Evolutionary conservation across 805 yeast genomes (phyloP), one percentile per base, ranked within the genome.

Genomic region (Starmerella sp.): DNA sequence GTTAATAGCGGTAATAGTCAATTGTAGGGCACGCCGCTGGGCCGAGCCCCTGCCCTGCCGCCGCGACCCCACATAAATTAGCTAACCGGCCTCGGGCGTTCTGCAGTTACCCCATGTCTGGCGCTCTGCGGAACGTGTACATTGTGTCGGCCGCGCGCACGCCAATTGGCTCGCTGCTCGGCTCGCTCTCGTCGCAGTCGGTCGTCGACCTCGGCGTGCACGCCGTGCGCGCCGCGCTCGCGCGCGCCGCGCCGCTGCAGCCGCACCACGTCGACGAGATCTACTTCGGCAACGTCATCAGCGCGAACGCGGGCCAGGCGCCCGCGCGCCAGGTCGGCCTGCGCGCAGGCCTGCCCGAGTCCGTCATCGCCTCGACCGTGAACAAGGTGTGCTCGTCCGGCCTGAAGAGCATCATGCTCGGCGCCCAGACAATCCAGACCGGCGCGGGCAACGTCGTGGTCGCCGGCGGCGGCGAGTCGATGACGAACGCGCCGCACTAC

Each of bases 361-460:
- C 80, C 58, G 82, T 87, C 53, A 84, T 88, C 48, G 95, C 96
- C 56, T 80, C 96, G 53, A 85, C 97, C 41, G 78, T 91, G 62
- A 93, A 93, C 80, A 91, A 91, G 75, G 97, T 93, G 55, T 93
- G 98, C 76, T 95, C 98, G 43, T 86, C 96, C 11, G 97, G 96
- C 63, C 74, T 90, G 81, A 91, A 93, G 74, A 80, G 97, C 45
- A 81, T 89, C 65, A 88, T 90, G 65, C 72, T 86, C 57, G 98
- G 86, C 59, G 89, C 97, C 42, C 97, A 90, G 74, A 75, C 90
- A 52, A 90, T 91, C 64, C 71, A 85, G 67, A 79, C 93, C 61
- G 97, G 97, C 53, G 76, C 78, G 60, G 95, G 96, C 54, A 96
- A 90, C 66, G 83, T 93, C 57, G 93, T 93, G 47, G 85, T 93